Base-by-base conservation (phyloP, 208 protist genomes). In the Herpetomonas samuelpessoai region DNA sequence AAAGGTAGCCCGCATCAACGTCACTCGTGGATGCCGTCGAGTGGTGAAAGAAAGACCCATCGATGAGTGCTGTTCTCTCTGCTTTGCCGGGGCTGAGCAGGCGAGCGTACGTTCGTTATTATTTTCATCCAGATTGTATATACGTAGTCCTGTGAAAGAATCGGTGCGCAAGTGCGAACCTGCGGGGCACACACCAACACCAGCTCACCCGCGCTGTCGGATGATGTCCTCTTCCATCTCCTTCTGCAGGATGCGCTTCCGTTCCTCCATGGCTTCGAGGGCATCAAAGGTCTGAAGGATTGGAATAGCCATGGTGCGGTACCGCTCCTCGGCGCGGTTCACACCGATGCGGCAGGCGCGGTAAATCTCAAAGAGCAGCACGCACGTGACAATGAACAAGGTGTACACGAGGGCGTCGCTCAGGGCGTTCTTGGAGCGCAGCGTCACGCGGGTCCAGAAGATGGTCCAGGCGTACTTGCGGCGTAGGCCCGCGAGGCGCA, bases 221-320 rank as follows among this genome's bases (percentile, higher is more conserved):
- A 89, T 45, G 31, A 93, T 73, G 59, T 93, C 87, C n/a, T 83
- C 66, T 58, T 93, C 83, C 74, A 93, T 81, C 55, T 93, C 81
- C 38, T 65, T 49, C 49, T 75, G 53, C 24, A 86, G 64, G n/a
- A 12, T 28, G 19, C 55, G 44, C 39, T 76, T 82, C 7, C 81
- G 81, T 38, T 73, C 28, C 66, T 91, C 76, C 41, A 72, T 68
- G 24, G 75, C 81, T 67, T 93, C 83, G 26, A 93, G 59, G 2
- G 83, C 81, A 3, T 86, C 82, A 51, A 93, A 86, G 41, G 87
- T 93, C 59, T 91, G 83, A 21, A 81, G 50, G 30, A 93, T 86
- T 3, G 87, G 87, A 41, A 93, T 83, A 3, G 87, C 76, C 50
- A 93, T 24, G 10, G 82, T 79, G 44, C 68, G 71, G 55, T 93